Percentiles rank a stretch among this genome's conserved stretches.
These are phyloP conservation scores for Actinomortierella ambigua DNA, from an alignment of 371 early-diverging fungal species.

Conservation along the genomic window DNA sequence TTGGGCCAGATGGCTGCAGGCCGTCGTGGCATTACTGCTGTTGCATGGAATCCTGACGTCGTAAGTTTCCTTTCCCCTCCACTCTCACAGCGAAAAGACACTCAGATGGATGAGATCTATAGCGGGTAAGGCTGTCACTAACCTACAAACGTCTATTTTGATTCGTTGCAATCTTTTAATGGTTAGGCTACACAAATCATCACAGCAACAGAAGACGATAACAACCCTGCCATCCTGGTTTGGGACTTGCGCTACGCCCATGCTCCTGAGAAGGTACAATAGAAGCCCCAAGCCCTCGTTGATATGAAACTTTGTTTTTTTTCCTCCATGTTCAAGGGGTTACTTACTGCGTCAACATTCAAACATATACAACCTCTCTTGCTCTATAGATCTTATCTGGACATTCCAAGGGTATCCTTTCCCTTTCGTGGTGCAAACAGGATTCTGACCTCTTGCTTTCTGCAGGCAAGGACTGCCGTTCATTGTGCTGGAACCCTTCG, in stretches of 20 bases:
- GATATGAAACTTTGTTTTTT: neutral
- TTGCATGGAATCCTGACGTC: constrained; percentile 94
- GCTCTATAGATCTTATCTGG: constrained; percentile 60
- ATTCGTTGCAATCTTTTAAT: neutral
- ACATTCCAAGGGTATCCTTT: constrained; percentile 87
- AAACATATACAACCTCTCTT: constrained; percentile 19
- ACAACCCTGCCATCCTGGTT: constrained; percentile 79
- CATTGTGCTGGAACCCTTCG: constrained; percentile 90
- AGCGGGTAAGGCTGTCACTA: constrained; percentile 5
- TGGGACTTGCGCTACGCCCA: constrained; percentile 96
- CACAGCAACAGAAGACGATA: constrained; percentile 91
- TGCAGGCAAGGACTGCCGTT: constrained; percentile 92
- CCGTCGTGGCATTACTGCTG: constrained; percentile 79
- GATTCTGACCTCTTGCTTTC: constrained; percentile 88
- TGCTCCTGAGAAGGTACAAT: constrained; percentile 80
- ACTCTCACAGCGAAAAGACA: neutral
- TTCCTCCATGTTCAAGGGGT: no score
- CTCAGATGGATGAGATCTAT: no score
- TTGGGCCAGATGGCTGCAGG: constrained; percentile 49
- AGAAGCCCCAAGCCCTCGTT: neutral
- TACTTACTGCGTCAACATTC: no score
- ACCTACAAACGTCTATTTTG: neutral
- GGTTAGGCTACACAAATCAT: constrained; percentile 89
- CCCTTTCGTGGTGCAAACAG: constrained; percentile 92
- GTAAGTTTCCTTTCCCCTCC: constrained; percentile 52